A percentile compares a stretch with the other conserved stretches of the same genome.
Evolutionary conservation across 371 early-diverging fungal genomes (phyloP).

Genomic region (Syncephalastrum sp.): DNA sequence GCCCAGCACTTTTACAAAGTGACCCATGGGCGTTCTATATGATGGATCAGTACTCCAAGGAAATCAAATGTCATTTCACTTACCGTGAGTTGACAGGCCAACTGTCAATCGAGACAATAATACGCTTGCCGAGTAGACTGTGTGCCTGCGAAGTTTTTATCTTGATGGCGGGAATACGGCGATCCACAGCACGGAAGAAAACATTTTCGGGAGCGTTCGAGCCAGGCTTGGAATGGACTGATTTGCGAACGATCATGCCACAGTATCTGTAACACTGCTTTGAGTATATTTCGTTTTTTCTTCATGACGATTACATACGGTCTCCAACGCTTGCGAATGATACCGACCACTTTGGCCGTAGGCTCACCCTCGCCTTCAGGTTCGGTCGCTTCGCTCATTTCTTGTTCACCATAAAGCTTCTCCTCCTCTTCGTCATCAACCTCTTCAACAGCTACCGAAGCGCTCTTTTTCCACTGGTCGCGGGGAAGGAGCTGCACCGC

Average conservation of each 20-base stretch:
- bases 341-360: constrained; percentile 87
- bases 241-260: constrained; percentile 84
- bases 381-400: constrained; percentile 17
- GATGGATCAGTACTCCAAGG: not conserved
- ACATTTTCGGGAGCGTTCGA: constrained; percentile 54
- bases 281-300: not conserved
- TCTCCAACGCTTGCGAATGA: constrained; percentile 94
- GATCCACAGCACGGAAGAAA: constrained; percentile 87
- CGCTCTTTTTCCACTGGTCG: constrained; percentile 77
- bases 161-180: constrained; percentile 87
- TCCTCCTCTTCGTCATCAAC: constrained; percentile 54
- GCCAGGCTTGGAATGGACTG: constrained; percentile 54
- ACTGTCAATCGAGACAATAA: constrained; percentile 88
- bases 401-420: constrained; percentile 45
- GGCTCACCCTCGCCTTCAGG: constrained; percentile 50
- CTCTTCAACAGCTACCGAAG: constrained; percentile 72
- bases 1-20: constrained; percentile 90
- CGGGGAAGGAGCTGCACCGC: constrained; percentile 53
- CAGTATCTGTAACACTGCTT: constrained; percentile 55
- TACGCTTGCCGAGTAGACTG: constrained; percentile 73
- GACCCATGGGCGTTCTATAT: constrained; percentile 73
- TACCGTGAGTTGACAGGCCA: constrained; percentile 82
- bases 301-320: constrained; percentile 45
- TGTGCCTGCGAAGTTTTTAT: constrained; percentile 89
- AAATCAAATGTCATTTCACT: constrained; percentile 1